These are phyloP conservation scores for Tricholoma flavovirens DNA, from an alignment of 768 basidiomycete species.

Conservation along the genomic window DNA sequence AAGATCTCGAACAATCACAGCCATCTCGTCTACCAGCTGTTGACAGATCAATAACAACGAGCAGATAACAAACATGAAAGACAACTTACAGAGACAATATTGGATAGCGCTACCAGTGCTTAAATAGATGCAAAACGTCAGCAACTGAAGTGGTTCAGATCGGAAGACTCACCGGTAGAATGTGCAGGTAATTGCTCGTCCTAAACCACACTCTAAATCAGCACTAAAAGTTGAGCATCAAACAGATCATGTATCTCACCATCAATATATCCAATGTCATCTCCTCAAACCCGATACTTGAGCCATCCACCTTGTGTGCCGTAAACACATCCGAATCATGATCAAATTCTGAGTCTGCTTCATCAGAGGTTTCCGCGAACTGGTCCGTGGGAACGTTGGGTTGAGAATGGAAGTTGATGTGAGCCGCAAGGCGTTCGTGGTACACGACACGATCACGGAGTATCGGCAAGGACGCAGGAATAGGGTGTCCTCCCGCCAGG, in stretches of 20 bases:
- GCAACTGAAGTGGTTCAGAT: neutral
- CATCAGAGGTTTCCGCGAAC: slow-evolving; percentile 5
- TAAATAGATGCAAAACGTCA: neutral
- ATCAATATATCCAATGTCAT: slow-evolving; percentile 33
- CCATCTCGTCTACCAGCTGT: slow-evolving; percentile 37
- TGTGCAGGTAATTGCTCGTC: slow-evolving; percentile 39
- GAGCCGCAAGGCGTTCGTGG: slow-evolving; percentile 29
- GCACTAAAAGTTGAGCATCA: neutral
- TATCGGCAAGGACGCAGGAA: slow-evolving; percentile 34
- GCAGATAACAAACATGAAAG: neutral
- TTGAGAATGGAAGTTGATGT: slow-evolving; percentile 4
- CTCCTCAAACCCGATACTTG: slow-evolving; percentile 37
- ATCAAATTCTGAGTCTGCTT: slow-evolving; percentile 12
- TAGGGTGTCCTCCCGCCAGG: slow-evolving; percentile 27
- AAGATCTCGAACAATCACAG: slow-evolving; percentile 31
- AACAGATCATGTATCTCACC: slow-evolving; percentile 18
- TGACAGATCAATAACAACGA: neutral
- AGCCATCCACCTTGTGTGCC: slow-evolving; percentile 33
- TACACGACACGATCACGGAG: slow-evolving; percentile 40
- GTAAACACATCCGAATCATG: slow-evolving; percentile 13
- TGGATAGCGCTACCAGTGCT: slow-evolving; percentile 37
- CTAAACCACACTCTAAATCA: slow-evolving; percentile 14
- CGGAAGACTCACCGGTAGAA: slow-evolving; percentile 27
- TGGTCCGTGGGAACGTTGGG: neutral
- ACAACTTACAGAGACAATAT: slow-evolving; percentile 30